Conservation (phyloP, 371 early-diverging fungal genomes). For the Apophysomyces ossiformis region DNA sequence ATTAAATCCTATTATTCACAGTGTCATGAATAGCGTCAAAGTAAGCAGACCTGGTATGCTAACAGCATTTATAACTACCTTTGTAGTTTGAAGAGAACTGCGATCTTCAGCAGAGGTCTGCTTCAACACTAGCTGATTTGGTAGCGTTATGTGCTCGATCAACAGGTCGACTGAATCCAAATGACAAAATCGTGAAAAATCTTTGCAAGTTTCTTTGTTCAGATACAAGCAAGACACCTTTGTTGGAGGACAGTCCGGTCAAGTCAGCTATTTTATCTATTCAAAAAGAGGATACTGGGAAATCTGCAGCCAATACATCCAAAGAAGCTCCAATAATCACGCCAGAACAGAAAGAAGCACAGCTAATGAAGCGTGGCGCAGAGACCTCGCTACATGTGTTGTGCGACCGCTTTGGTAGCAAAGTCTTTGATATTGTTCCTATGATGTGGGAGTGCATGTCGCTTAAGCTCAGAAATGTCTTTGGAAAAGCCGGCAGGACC, state of each 20-base stretch:
- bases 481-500: constrained; percentile 16
- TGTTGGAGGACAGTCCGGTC: constrained; percentile 59
- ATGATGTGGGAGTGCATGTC: constrained; percentile 80
- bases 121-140: constrained; percentile 59
- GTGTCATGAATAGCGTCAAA: constrained; percentile 90
- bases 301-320: constrained; percentile 16
- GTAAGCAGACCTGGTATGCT: constrained; percentile 13
- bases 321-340: constrained; percentile 54
- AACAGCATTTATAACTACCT: background rate
- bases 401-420: constrained; percentile 73
- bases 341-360: constrained; percentile 52
- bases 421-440: constrained; percentile 75
- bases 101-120: constrained; percentile 71
- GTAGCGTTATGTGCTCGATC: constrained; percentile 59
- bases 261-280: constrained; percentile 72
- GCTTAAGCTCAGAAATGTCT: constrained; percentile 48
- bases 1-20: constrained; percentile 84
- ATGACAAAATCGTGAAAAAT: constrained; percentile 90
- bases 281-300: constrained; percentile 45
- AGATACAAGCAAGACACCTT: constrained; percentile 76
- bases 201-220: constrained; percentile 85
- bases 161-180: constrained; percentile 56
- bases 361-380: constrained; percentile 84
- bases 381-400: constrained; percentile 71
- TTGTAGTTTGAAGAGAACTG: constrained; percentile 67